A percentile compares a stretch with the other conserved stretches of the same genome.
These are phyloP conservation scores for Nepenthes alata DNA, from an alignment of 179 eudicot genomes.

Conservation along the genomic window DNA sequence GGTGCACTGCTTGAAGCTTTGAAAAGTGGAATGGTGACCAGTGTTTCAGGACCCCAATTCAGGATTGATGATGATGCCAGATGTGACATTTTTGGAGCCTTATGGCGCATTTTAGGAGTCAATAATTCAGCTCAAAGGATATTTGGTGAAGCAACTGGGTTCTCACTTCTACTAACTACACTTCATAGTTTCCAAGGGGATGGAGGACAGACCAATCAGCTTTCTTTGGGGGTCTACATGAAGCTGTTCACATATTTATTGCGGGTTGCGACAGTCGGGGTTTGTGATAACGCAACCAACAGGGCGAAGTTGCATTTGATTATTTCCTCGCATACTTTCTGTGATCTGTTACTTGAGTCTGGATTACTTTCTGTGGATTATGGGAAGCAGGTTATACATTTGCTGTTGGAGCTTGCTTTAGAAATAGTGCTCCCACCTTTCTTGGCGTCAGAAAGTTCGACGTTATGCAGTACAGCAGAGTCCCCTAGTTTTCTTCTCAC, in stretches of 20 bases:
- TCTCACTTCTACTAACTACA: conserved; percentile 80
- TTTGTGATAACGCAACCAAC: conserved; percentile 62
- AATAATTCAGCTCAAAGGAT: conserved; percentile 80
- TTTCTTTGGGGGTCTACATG: conserved; percentile 30
- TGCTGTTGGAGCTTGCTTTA: conserved; percentile 84
- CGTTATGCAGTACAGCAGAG: conserved; percentile 26
- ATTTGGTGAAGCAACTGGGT: conserved; percentile 99
- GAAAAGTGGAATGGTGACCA: conserved; percentile 93
- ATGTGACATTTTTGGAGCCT: conserved; percentile 87
- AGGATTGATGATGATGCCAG: conserved; percentile 64
- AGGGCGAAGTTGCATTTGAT: conserved; percentile 60
- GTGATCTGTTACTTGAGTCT: conserved; percentile 80
- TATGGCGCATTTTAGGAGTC: conserved; percentile 89
- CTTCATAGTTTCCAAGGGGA: conserved; percentile 74
- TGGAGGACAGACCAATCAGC: conserved; percentile 31
- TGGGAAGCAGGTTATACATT: conserved; percentile 91
- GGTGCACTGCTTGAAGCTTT: conserved; percentile 78
- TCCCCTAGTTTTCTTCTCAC: conserved; percentile 46
- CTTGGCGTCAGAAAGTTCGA: conserved; percentile 38
- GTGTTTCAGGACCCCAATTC: conserved; percentile 72
- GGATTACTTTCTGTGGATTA: conserved; percentile 77
- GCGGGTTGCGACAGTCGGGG: conserved; percentile 80
- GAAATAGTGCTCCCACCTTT: conserved; percentile 88
- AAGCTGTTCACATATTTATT: conserved; percentile 74
- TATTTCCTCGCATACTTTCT: conserved; percentile 71